Percentiles rank a stretch among this genome's conserved stretches.
phyloP scores from a whole-genome alignment of 1,284 basidiomycete species.

The Rhodotorula mucilaginosa region DNA sequence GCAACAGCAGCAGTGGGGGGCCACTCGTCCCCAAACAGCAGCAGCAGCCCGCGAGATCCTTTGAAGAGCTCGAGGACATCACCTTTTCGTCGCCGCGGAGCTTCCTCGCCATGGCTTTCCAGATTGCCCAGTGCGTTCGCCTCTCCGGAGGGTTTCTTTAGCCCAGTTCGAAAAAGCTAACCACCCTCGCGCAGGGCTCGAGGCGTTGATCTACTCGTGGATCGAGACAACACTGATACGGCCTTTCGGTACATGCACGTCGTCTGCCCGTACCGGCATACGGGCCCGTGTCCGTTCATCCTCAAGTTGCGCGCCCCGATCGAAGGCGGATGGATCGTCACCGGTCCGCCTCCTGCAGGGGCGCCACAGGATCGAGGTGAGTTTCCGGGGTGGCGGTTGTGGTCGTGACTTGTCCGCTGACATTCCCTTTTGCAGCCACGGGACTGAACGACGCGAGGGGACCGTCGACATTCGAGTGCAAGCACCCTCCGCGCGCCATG shows the following conservation, averaged over 20 bases:
- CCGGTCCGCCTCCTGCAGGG: neutral
- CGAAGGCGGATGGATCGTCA: constrained; percentile 37
- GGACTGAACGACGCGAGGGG: constrained; percentile 17
- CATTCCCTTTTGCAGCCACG: no score
- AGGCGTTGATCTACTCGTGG: constrained; percentile 19
- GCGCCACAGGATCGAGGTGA: neutral
- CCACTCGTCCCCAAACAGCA: neutral
- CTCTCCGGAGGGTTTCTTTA: neutral
- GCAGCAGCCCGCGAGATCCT: neutral
- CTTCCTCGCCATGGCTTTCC: constrained; percentile 23
- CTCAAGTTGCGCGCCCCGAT: constrained; percentile 32
- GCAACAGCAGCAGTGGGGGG: neutral
- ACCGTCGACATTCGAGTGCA: constrained; percentile 17
- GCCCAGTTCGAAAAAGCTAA: neutral
- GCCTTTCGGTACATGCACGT: constrained; percentile 38
- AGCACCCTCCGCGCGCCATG: constrained; percentile 5
- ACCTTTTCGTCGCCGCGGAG: constrained; percentile 27
- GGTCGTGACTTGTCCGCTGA: neutral
- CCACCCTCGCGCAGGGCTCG: constrained; percentile 17
- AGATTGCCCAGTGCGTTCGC: constrained; percentile 26
- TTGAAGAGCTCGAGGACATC: constrained; percentile 38
- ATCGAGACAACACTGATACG: constrained; percentile 36
- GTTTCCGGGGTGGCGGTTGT: neutral
- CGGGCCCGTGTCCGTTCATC: constrained; percentile 33
- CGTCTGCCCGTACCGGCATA: constrained; percentile 30